A percentile compares a stretch with the other conserved stretches of the same genome.
Conservation (phyloP, 139 green algal species). For the Chlamydomonas incerta region DNA sequence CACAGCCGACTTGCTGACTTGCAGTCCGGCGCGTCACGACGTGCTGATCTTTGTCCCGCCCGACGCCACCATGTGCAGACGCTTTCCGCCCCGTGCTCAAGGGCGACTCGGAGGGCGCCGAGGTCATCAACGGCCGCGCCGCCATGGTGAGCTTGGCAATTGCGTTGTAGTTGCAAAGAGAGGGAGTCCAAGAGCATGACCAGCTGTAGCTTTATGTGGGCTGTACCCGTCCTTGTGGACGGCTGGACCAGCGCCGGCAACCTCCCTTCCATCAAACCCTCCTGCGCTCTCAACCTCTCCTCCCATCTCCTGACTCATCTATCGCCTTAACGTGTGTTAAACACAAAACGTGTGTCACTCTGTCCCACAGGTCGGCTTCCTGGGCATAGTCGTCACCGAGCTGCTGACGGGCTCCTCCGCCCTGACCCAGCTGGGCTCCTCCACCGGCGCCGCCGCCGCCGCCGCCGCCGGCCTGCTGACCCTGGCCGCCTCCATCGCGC, state of each 20-base stretch:
- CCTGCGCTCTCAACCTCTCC: neutral
- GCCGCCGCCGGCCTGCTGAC: neutral
- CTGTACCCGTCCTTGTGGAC: too few species aligned
- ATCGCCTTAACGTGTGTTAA: too few species aligned
- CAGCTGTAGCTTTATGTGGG: too few species aligned
- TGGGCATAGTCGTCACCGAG: constrained; percentile 20
- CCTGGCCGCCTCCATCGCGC: constrained; percentile 18
- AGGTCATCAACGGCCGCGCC: constrained; percentile 29
- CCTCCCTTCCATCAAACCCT: neutral
- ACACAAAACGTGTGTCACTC: neutral
- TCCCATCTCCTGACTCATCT: too few species aligned
- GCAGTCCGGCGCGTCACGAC: too few species aligned
- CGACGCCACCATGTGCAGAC: too few species aligned
- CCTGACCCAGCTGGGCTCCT: constrained; percentile 12
- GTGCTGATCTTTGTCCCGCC: too few species aligned
- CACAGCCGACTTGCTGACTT: too few species aligned
- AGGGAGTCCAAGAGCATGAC: too few species aligned
- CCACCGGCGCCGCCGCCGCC: neutral
- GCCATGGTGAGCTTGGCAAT: constrained; percentile 42
- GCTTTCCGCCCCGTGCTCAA: constrained; percentile 1
- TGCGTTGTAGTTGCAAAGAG: too few species aligned
- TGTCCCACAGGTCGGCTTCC: constrained; percentile 11
- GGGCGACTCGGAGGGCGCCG: constrained; percentile 4
- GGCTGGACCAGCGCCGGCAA: too few species aligned
- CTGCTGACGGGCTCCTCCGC: constrained; percentile 11